Conservation (phyloP, 176 grass and related monocot species). For the Carex littledalei region DNA sequence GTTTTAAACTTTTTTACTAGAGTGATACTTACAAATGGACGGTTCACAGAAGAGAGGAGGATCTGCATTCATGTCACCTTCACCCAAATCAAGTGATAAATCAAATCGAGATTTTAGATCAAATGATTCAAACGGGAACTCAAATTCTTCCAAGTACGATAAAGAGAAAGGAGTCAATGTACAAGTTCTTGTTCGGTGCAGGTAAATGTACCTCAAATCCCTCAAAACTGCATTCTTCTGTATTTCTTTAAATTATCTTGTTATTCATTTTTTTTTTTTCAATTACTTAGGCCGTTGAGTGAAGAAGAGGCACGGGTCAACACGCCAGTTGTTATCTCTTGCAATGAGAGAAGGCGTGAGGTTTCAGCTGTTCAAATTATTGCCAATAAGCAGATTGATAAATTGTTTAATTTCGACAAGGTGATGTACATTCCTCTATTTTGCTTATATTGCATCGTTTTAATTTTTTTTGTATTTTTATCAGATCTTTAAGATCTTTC, state of each 20-base stretch:
- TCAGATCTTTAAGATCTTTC: not conserved
- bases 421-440: conserved; percentile 27
- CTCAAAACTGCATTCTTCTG: not conserved
- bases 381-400: conserved; percentile 95
- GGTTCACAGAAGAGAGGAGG: conserved; percentile 58
- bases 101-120: conserved; percentile 69
- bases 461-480: not conserved
- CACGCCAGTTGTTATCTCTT: conserved; percentile 86
- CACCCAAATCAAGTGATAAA: conserved; percentile 75
- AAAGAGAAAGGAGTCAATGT: conserved; percentile 99
- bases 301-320: conserved; percentile 82
- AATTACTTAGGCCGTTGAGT: conserved; percentile 66
- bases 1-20: conserved; percentile 19
- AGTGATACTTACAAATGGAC: conserved; percentile 38
- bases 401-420: conserved; percentile 90
- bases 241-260: not conserved
- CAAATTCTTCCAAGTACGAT: conserved; percentile 51
- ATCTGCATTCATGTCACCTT: conserved; percentile 51
- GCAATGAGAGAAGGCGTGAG: conserved; percentile 76
- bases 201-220: conserved; percentile 34
- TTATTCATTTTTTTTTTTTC: conserved; percentile 8
- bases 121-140: conserved; percentile 47
- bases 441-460: not conserved
- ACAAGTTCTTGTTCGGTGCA: conserved; percentile 98
- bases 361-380: conserved; percentile 87